Evolutionary conservation across 2,329 filamentous ascomycete species (phyloP).

Genomic region (Nigrospora sphaerica): DNA sequence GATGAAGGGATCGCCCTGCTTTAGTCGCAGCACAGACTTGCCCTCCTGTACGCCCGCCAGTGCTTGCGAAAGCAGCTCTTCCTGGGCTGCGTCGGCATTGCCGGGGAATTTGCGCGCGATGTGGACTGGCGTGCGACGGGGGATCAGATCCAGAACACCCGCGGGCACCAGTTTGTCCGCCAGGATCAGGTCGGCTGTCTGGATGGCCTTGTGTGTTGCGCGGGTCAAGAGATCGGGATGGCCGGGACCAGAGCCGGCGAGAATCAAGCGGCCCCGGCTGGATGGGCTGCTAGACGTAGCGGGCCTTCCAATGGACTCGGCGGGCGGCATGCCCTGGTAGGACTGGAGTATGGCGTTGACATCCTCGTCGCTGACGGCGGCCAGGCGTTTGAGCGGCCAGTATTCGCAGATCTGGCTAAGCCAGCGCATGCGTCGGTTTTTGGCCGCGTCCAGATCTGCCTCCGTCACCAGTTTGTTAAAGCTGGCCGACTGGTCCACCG

Average conservation of each 20-base stretch:
- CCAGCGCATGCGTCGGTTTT: conserved; percentile 84
- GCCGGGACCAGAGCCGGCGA: conserved; percentile 88
- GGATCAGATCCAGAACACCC: conserved; percentile 80
- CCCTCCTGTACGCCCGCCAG: conserved; percentile 59
- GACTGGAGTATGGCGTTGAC: conserved; percentile 69
- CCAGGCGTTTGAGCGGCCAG: conserved; percentile 83
- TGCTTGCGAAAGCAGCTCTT: conserved; percentile 77
- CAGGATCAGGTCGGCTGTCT: conserved; percentile 68
- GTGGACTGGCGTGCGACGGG: conserved; percentile 78
- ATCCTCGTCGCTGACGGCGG: conserved; percentile 71
- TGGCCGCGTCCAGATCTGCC: conserved; percentile 64
- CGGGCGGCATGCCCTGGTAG: conserved; percentile 39
- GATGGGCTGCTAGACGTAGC: not conserved
- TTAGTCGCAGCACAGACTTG: conserved; percentile 77
- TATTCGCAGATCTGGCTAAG: conserved; percentile 96
- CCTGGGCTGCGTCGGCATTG: conserved; percentile 88
- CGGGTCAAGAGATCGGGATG: conserved; percentile 87
- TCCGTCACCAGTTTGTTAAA: conserved; percentile 81
- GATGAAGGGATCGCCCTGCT: conserved; percentile 94
- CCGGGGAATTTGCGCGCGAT: conserved; percentile 97
- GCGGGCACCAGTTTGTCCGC: conserved; percentile 83
- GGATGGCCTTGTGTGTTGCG: conserved; percentile 71
- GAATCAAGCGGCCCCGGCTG: conserved; percentile 62
- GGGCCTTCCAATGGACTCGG: conserved; percentile 11
- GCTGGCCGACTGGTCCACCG: conserved; percentile 65